Conservation (phyloP, 2,329 filamentous ascomycete species). For the Colletotrichum chrysophilum region DNA sequence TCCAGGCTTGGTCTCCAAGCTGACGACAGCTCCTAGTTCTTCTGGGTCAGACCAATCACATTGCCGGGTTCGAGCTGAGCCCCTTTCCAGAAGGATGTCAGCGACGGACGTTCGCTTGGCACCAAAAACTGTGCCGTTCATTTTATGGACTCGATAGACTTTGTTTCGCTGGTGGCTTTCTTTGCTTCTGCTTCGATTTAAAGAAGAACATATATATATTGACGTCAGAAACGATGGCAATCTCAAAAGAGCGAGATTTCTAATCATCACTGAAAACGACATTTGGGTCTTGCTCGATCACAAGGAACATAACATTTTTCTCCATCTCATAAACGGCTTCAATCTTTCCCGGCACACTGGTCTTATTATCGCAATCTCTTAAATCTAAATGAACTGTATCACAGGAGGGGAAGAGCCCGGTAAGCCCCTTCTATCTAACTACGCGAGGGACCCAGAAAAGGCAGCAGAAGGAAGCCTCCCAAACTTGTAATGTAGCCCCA, state of each 20-base stretch:
- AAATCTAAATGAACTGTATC: background rate
- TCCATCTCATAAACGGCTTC: background rate
- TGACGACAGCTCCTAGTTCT: background rate
- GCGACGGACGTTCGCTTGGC: background rate
- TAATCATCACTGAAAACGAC: background rate
- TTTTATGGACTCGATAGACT: background rate
- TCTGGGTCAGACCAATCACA: background rate
- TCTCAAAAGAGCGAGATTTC: accelerated
- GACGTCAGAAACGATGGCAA: background rate
- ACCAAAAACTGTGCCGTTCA: background rate
- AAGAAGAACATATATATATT: background rate
- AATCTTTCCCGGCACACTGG: background rate
- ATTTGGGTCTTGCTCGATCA: background rate
- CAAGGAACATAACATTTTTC: background rate
- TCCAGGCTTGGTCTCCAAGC: background rate
- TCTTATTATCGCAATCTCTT: background rate
- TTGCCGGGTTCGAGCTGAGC: background rate
- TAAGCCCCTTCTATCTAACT: background rate
- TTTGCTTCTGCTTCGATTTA: background rate
- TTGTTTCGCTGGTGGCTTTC: background rate
- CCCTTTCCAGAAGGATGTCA: background rate
- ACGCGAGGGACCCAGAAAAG: background rate
- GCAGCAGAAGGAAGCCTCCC: background rate
- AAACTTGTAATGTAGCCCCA: background rate
- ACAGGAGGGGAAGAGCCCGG: background rate